Conservation (phyloP, 148 eudicot species). For the Cornus controversa region DNA sequence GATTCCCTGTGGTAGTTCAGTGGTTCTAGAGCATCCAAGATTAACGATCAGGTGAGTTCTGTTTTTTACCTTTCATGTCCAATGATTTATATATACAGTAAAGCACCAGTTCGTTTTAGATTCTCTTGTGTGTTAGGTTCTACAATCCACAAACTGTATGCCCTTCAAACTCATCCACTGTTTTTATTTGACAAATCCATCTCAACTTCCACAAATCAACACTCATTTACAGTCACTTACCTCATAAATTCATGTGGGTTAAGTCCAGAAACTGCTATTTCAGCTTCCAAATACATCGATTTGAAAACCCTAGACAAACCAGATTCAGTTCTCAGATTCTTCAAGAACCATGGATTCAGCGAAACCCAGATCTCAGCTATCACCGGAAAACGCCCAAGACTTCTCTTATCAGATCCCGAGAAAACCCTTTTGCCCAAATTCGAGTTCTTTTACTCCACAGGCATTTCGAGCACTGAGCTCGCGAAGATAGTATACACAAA, state of each 20-base stretch:
- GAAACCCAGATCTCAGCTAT: neutral
- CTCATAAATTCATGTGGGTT: too few species aligned
- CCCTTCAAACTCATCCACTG: too few species aligned
- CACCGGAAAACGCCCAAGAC: neutral
- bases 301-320: constrained; percentile 3
- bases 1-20: too few species aligned
- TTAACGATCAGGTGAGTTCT: too few species aligned
- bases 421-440: constrained; percentile 8
- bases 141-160: too few species aligned
- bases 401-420: neutral
- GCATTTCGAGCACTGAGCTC: neutral
- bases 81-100: too few species aligned
- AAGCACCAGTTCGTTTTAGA: too few species aligned
- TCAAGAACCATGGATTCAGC: constrained; percentile 6
- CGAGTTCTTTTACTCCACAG: neutral
- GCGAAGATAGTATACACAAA: neutral
- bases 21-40: too few species aligned
- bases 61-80: too few species aligned
- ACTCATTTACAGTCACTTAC: too few species aligned
- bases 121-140: neutral
- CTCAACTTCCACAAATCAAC: too few species aligned
- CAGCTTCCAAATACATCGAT: neutral
- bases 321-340: neutral
- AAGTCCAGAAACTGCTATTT: neutral
- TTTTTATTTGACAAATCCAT: too few species aligned